Evolutionary conservation across 176 grass and related monocot genomes (phyloP).

Genomic region (Musa acuminata): DNA sequence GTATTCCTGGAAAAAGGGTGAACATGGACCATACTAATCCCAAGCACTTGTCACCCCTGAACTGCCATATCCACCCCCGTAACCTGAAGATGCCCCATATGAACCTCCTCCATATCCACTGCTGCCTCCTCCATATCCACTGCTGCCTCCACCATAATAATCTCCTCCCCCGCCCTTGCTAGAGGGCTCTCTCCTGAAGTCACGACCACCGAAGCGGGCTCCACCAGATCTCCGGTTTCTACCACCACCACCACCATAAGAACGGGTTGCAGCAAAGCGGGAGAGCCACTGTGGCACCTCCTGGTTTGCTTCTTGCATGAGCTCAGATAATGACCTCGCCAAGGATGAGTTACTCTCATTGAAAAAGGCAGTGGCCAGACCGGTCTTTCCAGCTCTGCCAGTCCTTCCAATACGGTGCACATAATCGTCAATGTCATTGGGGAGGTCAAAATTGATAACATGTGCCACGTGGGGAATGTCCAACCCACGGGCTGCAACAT

Average conservation of each 20-base stretch:
- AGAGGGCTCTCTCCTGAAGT: not conserved
- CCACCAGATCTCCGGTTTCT: not conserved
- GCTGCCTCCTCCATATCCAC: no score
- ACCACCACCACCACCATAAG: not conserved
- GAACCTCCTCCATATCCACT: no score
- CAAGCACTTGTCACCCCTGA: slow-evolving; percentile 2
- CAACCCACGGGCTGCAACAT: not conserved
- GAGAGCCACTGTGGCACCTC: not conserved
- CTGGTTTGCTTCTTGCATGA: not conserved
- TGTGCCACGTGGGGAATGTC: not conserved
- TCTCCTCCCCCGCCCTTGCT: not conserved
- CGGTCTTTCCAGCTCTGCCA: not conserved
- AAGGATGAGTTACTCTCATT: not conserved
- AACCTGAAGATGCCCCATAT: not conserved
- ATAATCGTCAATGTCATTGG: not conserved
- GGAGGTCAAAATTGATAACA: slow-evolving; percentile 1
- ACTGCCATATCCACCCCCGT: not conserved
- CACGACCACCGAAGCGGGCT: not conserved
- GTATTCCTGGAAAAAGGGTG: no score
- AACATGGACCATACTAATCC: not conserved
- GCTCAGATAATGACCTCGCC: not conserved
- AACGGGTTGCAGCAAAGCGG: not conserved
- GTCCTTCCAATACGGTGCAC: not conserved
- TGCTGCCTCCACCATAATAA: not conserved
- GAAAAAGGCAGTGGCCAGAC: not conserved